Evolutionary conservation across 2,329 filamentous ascomycete species (phyloP).

Genomic region (Alternaria sp.): DNA sequence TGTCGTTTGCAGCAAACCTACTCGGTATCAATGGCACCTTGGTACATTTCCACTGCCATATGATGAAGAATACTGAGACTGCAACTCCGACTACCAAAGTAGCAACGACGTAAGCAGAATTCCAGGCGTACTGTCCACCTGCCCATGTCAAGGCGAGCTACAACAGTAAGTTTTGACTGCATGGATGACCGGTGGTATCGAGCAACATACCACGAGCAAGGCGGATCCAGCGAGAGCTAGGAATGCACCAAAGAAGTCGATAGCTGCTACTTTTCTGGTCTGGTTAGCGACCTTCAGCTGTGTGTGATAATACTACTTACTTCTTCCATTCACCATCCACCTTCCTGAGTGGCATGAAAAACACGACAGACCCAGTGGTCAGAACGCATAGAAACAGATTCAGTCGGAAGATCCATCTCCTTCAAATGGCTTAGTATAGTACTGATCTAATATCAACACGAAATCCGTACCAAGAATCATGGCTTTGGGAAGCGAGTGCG

Average conservation of each 20-base stretch:
- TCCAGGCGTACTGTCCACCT: constrained; percentile 65
- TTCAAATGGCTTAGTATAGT: not conserved
- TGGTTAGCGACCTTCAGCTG: constrained; percentile 5
- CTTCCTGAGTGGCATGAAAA: constrained; percentile 53
- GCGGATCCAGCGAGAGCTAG: constrained; percentile 63
- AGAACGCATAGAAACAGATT: constrained; percentile 43
- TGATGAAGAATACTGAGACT: constrained; percentile 57
- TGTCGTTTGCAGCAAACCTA: constrained; percentile 23
- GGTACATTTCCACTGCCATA: constrained; percentile 69
- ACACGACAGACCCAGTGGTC: constrained; percentile 28
- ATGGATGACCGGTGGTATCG: not conserved
- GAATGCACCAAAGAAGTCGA: constrained; percentile 68
- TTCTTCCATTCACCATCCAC: constrained; percentile 61
- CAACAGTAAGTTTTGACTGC: constrained; percentile 2
- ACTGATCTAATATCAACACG: not conserved
- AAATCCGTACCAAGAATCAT: constrained; percentile 25
- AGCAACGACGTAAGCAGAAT: constrained; percentile 60
- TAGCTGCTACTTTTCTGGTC: constrained; percentile 45
- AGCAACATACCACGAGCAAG: constrained; percentile 63
- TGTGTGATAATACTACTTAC: constrained; percentile 31
- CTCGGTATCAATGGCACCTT: constrained; percentile 67
- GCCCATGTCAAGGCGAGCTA: constrained; percentile 63
- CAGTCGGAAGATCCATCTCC: constrained; percentile 44
- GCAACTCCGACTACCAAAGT: constrained; percentile 62
- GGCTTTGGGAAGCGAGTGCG: constrained; percentile 33